Percentiles rank a stretch among this genome's conserved stretches.
Evolutionary conservation across 805 yeast species (phyloP).

Genomic region (Starmera caribaea): DNA sequence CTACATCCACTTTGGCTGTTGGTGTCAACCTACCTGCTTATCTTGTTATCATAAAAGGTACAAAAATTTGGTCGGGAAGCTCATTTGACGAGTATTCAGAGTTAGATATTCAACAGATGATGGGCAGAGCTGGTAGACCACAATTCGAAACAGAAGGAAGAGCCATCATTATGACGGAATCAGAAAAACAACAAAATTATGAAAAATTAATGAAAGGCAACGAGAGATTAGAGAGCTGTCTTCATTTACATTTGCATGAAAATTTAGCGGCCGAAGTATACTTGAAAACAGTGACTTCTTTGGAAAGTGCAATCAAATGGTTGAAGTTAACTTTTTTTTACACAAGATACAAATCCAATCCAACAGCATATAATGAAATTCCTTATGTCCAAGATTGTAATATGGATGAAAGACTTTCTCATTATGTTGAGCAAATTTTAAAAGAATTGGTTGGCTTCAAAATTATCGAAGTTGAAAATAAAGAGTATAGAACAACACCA

Average conservation of each 20-base stretch:
- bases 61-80: slow-evolving; percentile 45
- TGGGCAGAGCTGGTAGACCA: slow-evolving; percentile 59
- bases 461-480: slow-evolving; percentile 17
- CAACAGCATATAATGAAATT: slow-evolving; percentile 28
- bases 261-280: slow-evolving; percentile 35
- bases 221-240: slow-evolving; percentile 36
- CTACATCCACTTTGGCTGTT: slow-evolving; percentile 51
- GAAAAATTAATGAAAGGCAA: slow-evolving; percentile 31
- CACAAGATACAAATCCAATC: slow-evolving; percentile 30
- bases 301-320: slow-evolving; percentile 35
- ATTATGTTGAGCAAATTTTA: slow-evolving; percentile 26
- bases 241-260: slow-evolving; percentile 30
- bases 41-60: slow-evolving; percentile 51
- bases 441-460: slow-evolving; percentile 21
- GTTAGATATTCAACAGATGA: slow-evolving; percentile 50
- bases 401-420: slow-evolving; percentile 22
- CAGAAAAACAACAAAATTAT: slow-evolving; percentile 25
- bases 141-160: slow-evolving; percentile 40
- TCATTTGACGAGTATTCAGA: slow-evolving; percentile 44
- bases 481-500: slow-evolving; percentile 22
- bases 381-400: slow-evolving; percentile 12
- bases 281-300: slow-evolving; percentile 27
- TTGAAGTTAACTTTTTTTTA: slow-evolving; percentile 39
- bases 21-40: slow-evolving; percentile 57
- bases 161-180: slow-evolving; percentile 39